These are phyloP conservation scores for Cucurbita pepo DNA, from an alignment of 306 rosid genomes.

Conservation along the genomic window DNA sequence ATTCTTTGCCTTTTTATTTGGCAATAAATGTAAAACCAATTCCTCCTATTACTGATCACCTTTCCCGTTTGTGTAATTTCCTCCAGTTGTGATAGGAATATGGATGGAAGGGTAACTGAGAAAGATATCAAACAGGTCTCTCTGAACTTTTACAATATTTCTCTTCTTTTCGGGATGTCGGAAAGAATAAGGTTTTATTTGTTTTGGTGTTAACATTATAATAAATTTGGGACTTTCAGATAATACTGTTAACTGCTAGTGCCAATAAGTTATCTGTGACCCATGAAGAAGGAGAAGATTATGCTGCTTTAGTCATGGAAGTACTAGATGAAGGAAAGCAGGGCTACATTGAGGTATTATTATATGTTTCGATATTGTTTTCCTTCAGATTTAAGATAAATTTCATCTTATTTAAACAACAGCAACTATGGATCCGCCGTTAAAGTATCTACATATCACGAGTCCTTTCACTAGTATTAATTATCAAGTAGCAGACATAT, in stretches of 20 bases:
- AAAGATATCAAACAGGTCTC: slow-evolving; percentile 53
- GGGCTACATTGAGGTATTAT: slow-evolving; percentile 58
- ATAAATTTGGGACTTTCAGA: slow-evolving; percentile 20
- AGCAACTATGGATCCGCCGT: background rate
- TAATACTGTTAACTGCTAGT: slow-evolving; percentile 38
- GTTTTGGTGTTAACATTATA: background rate
- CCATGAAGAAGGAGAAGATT: slow-evolving; percentile 65
- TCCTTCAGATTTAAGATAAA: background rate
- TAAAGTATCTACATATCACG: background rate
- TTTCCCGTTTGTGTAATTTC: background rate
- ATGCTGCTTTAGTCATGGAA: slow-evolving; percentile 58
- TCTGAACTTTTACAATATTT: background rate
- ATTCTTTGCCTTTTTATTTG: background rate
- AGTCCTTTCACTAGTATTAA: background rate
- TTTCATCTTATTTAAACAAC: background rate
- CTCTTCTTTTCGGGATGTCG: background rate
- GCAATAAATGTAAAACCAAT: background rate
- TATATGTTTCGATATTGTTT: background rate
- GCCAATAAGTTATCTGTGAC: slow-evolving; percentile 56
- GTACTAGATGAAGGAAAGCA: slow-evolving; percentile 41
- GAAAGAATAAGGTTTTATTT: background rate
- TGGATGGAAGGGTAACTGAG: slow-evolving; percentile 56
- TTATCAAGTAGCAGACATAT: background rate
- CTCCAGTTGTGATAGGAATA: slow-evolving; percentile 58
- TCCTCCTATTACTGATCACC: background rate